Percentiles rank a stretch among this genome's conserved stretches.
Evolutionary conservation across 2,329 filamentous ascomycete species (phyloP).

Genomic region (Lecanoromycetidae sp.): DNA sequence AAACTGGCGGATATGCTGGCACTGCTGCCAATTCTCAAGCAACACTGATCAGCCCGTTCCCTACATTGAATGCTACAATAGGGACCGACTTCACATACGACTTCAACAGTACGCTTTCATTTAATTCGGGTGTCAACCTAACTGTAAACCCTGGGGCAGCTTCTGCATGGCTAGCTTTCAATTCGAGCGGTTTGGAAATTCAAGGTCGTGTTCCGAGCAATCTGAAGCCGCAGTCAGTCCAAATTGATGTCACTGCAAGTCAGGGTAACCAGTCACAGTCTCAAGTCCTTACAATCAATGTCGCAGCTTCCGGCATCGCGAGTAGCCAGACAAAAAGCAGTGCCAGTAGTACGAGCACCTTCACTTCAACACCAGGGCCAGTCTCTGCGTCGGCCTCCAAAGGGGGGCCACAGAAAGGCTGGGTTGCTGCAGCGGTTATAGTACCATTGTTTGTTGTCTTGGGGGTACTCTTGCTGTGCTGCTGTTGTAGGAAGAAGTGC

Average conservation of each 20-base stretch:
- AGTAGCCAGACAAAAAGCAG: not conserved
- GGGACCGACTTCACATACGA: conserved; percentile 39
- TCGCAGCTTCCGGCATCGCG: not conserved
- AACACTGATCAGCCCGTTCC: conserved; percentile 35
- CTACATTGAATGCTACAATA: conserved; percentile 35
- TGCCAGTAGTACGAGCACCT: not conserved
- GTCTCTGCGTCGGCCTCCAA: not conserved
- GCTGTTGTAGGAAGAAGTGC: conserved; percentile 5
- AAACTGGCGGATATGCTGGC: no score
- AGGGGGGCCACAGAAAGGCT: not conserved
- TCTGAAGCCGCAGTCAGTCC: conserved; percentile 28
- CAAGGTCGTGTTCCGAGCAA: conserved; percentile 38
- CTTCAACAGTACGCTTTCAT: conserved; percentile 32
- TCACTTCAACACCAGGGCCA: not conserved
- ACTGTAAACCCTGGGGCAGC: conserved; percentile 34
- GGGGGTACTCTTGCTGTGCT: conserved; percentile 9
- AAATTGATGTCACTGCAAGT: conserved; percentile 34
- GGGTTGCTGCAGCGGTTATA: conserved; percentile 15
- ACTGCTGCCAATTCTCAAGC: conserved; percentile 17
- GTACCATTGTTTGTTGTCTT: conserved; percentile 6
- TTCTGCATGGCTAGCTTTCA: conserved; percentile 39
- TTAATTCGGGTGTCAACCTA: conserved; percentile 27
- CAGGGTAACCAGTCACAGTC: conserved; percentile 30
- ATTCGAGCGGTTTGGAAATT: conserved; percentile 33
- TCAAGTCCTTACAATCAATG: conserved; percentile 29